Evolutionary conservation across 116 monocot species (phyloP), one percentile per base, ranked within the genome.

Genomic region (Posidonia oceanica): DNA sequence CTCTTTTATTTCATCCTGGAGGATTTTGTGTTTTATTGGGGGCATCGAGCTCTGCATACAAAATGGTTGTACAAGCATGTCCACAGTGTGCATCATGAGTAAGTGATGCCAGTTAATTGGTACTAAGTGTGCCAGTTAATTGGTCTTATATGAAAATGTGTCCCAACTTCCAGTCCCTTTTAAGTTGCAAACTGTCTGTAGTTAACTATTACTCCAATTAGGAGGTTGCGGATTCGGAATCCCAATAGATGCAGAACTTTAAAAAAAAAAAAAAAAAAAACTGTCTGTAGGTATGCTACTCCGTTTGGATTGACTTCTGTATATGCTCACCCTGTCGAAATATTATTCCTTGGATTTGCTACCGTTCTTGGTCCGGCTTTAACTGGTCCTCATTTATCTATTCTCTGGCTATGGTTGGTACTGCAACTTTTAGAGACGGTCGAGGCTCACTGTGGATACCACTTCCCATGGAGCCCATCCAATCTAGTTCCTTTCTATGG

Each of bases 391-490:
- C 93, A 93, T 72, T 72, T 93, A 29, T 77, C 84, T 52, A 93
- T 87, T 18, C 81, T 93, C 4, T 93, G 93, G 93, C 59, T 93
- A 38, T 91, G 91, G 91, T 77, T 91, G 91, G 70, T 72, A 67
- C 74, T 89, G 69, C 84, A 89, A 75, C 86, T 93, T 15, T 73
- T 93, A 75, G 93, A 93, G 73, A 93, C 93, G 38, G 93, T 93
- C 48, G 93, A 89, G 69, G 86, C 77, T 75, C 93, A 93, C 58
- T 73, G 87, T 64, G 91, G 91, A n/a, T 91, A 91, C 64, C 85
- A 93, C 72, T 93, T 93, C 63, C 93, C 93, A 14, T 93, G 93
- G 93, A 93, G 93, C 85, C 89, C 78, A 21, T 86, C 89, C 20
- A 93, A 93, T 63, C 89, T 93, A 63, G 64, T 89, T 42, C 93